A percentile compares a stretch with the other conserved stretches of the same genome.
Conservation (phyloP, 768 basidiomycete species). For the Russula sp. region DNA sequence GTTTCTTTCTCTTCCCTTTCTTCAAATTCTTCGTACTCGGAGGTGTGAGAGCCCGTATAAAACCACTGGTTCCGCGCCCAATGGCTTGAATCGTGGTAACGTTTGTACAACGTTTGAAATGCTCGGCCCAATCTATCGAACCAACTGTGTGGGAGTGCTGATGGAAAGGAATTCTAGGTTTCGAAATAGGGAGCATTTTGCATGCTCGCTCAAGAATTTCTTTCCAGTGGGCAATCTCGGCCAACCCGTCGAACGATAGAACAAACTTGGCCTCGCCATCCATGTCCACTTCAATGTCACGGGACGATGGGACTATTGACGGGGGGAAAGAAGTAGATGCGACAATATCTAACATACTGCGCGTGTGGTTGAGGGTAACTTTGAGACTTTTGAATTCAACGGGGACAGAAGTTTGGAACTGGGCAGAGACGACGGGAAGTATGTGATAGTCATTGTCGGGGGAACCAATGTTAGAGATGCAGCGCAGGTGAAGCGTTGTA, state of each 20-base stretch:
- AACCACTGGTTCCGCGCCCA: conserved; percentile 2
- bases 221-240: background rate
- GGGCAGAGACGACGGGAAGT: conserved; percentile 7
- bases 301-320: background rate
- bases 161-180: conserved; percentile 15
- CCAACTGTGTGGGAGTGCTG: background rate
- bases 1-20: background rate
- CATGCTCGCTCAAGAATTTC: conserved; percentile 5
- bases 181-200: conserved; percentile 3
- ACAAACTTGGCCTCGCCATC: background rate
- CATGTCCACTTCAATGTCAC: background rate
- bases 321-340: background rate
- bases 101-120: conserved; percentile 12
- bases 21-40: background rate
- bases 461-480: background rate
- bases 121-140: background rate
- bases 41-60: conserved; percentile 11
- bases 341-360: background rate
- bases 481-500: conserved; percentile 7
- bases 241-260: background rate
- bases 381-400: conserved; percentile 11
- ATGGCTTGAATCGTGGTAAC: background rate
- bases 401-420: background rate
- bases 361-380: background rate
- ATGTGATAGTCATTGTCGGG: background rate